These are phyloP conservation scores for Talaromyces verruculosus DNA, from an alignment of 2,329 filamentous ascomycete genomes.

Conservation along the genomic window DNA sequence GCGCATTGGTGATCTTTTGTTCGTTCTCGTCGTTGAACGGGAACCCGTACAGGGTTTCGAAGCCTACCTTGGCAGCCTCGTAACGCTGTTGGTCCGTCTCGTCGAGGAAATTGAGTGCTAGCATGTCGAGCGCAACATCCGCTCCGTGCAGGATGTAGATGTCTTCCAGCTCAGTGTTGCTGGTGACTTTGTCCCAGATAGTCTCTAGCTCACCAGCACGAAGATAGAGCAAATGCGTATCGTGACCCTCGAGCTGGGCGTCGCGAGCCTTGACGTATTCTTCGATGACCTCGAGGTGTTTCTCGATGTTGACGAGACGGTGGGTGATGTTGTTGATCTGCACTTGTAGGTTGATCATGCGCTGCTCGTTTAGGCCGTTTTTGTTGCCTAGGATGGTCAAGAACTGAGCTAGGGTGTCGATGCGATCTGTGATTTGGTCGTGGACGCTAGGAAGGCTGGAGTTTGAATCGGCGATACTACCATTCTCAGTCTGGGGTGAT, in stretches of 20 bases:
- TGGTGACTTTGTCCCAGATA: neutral
- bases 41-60: neutral
- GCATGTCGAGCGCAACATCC: constrained; percentile 1
- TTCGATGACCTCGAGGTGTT: neutral
- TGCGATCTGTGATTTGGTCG: neutral
- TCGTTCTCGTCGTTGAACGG: neutral
- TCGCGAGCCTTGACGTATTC: neutral
- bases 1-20: neutral
- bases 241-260: neutral
- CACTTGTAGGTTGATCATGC: neutral
- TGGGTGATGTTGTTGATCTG: neutral
- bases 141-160: neutral
- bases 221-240: neutral
- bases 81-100: neutral
- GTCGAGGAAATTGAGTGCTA: neutral
- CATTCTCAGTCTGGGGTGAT: neutral
- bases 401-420: neutral
- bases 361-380: neutral
- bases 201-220: neutral
- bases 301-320: neutral
- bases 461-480: neutral
- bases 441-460: neutral
- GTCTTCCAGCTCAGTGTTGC: neutral
- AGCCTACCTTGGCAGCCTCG: neutral
- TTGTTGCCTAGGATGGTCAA: neutral